Conservation (phyloP, 2,329 filamentous ascomycete genomes). For the Aspergillus hiratsukae region DNA sequence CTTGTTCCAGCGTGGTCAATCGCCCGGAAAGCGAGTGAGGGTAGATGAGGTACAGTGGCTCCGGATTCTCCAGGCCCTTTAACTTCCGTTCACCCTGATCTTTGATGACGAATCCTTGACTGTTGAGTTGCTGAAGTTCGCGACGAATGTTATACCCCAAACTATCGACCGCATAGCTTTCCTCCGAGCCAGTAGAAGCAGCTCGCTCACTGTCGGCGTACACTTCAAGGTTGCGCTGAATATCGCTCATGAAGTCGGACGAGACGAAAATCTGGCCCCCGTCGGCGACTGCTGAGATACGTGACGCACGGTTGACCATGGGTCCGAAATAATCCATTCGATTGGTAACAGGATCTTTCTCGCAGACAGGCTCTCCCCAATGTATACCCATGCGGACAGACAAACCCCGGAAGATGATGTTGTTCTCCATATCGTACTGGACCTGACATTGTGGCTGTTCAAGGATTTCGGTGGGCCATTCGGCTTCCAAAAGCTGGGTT, state of each 20-base stretch:
- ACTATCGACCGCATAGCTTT: slow-evolving; percentile 69
- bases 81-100: slow-evolving; percentile 92
- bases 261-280: slow-evolving; percentile 96
- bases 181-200: slow-evolving; percentile 65
- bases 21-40: slow-evolving; percentile 82
- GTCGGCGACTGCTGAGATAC: slow-evolving; percentile 90
- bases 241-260: slow-evolving; percentile 93
- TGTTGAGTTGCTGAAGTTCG: slow-evolving; percentile 80
- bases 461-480: slow-evolving; percentile 90
- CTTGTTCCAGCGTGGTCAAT: slow-evolving; percentile 43
- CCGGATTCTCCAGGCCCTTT: slow-evolving; percentile 95
- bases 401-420: slow-evolving; percentile 85
- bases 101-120: slow-evolving; percentile 93
- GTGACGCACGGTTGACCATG: slow-evolving; percentile 96
- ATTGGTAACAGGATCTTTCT: slow-evolving; percentile 90
- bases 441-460: slow-evolving; percentile 81
- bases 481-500: slow-evolving; percentile 76
- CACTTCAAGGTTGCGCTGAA: slow-evolving; percentile 82
- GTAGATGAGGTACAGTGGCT: slow-evolving; percentile 92
- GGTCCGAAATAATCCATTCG: slow-evolving; percentile 99
- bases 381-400: slow-evolving; percentile 98
- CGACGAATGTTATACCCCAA: slow-evolving; percentile 74
- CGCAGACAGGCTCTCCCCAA: slow-evolving; percentile 89
- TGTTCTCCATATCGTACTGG: slow-evolving; percentile 75
- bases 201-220: slow-evolving; percentile 79